These are phyloP conservation scores for Fraxinus velutina DNA, from an alignment of 305 asterid species.

Conservation along the genomic window DNA sequence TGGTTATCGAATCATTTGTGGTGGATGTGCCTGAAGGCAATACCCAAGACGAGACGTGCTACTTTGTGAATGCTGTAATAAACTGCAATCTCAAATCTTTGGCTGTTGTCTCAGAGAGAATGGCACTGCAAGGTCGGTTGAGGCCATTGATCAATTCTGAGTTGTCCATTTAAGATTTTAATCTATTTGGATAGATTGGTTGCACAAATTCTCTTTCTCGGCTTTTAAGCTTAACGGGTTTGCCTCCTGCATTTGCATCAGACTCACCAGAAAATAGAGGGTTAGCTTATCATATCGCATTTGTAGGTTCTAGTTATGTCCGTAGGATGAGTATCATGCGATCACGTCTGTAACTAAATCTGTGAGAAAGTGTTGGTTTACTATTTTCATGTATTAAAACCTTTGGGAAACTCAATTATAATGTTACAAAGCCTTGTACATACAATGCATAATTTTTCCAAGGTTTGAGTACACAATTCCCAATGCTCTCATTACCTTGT, in stretches of 20 bases:
- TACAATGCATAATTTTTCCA: not conserved
- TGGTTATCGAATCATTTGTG: slow-evolving; percentile 43
- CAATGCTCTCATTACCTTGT: not conserved
- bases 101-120: slow-evolving; percentile 48
- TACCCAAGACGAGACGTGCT: slow-evolving; percentile 47
- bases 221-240: not conserved
- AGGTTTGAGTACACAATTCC: not conserved
- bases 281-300: not conserved
- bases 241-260: not conserved
- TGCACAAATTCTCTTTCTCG: not conserved
- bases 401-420: not conserved
- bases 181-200: not conserved
- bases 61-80: slow-evolving; percentile 45
- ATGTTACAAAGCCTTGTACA: not conserved
- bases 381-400: not conserved
- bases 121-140: slow-evolving; percentile 34
- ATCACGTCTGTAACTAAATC: slow-evolving; percentile 4
- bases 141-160: slow-evolving; percentile 2
- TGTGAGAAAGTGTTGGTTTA: slow-evolving; percentile 6
- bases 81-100: slow-evolving; percentile 45
- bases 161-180: not conserved
- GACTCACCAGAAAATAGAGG: not conserved
- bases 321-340: not conserved
- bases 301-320: slow-evolving; percentile 16
- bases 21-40: slow-evolving; percentile 55